phyloP scores from a whole-genome alignment of 805 yeast species.

The Kuraishia piskuri region DNA sequence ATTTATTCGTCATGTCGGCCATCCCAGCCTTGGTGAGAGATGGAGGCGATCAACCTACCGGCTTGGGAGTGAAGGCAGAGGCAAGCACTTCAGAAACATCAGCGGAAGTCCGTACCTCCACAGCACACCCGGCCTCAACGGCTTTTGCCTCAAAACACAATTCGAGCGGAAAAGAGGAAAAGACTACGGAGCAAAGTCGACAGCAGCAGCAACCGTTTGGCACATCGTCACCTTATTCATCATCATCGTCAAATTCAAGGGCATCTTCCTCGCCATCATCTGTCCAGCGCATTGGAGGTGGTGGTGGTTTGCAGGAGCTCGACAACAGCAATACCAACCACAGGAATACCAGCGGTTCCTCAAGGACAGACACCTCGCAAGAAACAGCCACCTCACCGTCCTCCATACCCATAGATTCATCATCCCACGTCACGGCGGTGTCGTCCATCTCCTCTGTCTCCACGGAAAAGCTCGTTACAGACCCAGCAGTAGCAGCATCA shows the following conservation, averaged over 20 bases:
- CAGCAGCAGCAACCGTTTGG: not conserved
- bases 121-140: not conserved
- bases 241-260: too few relatives aligned
- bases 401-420: not conserved
- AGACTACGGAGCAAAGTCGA: not conserved
- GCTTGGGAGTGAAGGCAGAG: not conserved
- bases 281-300: not conserved
- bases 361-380: not conserved
- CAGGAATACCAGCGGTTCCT: too few relatives aligned
- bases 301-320: too few relatives aligned
- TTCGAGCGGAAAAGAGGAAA: not conserved
- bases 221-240: not conserved
- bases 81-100: not conserved
- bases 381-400: not conserved
- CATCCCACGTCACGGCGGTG: not conserved
- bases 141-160: not conserved
- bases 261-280: not conserved
- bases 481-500: not conserved
- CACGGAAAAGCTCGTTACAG: not conserved
- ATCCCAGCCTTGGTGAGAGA: not conserved
- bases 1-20: not conserved
- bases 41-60: not conserved
- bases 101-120: not conserved
- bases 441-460: not conserved
- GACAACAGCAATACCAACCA: not conserved